A percentile compares a stretch with the other conserved stretches of the same genome.
Evolutionary conservation across 441 rosid species (phyloP).

Genomic region (Breynia disticha): DNA sequence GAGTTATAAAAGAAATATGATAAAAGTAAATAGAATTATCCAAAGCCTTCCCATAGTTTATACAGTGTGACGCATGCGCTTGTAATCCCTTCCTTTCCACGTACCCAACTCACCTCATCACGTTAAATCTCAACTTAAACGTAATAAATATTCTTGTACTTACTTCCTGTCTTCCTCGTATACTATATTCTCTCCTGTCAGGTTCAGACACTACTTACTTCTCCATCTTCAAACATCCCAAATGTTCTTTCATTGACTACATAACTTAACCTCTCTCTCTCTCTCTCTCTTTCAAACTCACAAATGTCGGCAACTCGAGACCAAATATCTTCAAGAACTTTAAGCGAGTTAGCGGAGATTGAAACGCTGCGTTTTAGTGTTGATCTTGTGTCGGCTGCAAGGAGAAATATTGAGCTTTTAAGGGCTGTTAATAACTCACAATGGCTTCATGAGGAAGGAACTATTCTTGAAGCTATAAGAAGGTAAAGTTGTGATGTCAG

Average conservation of each 20-base stretch:
- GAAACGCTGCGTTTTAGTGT: conserved; percentile 34
- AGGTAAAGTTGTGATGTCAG: conserved; percentile 27
- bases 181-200: no score
- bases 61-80: no score
- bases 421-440: conserved; percentile 45
- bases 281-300: neutral
- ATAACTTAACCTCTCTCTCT: neutral
- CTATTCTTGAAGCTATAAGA: conserved; percentile 55
- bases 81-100: no score
- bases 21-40: no score
- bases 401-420: conserved; percentile 47
- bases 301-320: conserved; percentile 19
- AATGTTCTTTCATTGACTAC: neutral
- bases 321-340: conserved; percentile 30
- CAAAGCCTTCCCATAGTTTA: no score
- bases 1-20: no score
- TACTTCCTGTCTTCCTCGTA: no score
- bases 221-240: no score
- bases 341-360: conserved; percentile 51
- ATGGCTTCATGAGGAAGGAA: conserved; percentile 55
- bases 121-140: no score
- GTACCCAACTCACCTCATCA: no score
- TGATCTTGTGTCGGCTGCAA: conserved; percentile 69
- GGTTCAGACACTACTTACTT: no score
- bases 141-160: no score